Base-by-base conservation (phyloP, 306 rosid species). In the Trifolium pratense region DNA sequence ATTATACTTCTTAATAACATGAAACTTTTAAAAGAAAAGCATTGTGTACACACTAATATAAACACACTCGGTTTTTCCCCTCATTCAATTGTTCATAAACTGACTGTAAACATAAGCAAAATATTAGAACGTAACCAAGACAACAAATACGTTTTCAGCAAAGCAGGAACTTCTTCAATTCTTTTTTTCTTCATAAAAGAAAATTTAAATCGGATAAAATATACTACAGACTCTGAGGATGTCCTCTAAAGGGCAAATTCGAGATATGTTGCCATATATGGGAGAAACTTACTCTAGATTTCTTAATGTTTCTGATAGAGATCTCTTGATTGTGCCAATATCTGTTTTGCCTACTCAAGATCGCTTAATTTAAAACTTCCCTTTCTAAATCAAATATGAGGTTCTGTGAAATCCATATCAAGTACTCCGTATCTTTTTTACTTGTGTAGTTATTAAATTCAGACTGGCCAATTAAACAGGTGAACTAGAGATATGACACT, bases 401-500 rank as follows among this genome's bases (percentile, higher is more conserved):
- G 4, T 31, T 34, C 15, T 60, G 3, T 31, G 39, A 34, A 6
- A 34, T 15, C 66, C 43, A 31, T 61, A 61, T 32, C 66, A n/a
- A 61, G 36, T 60, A n/a, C n/a, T n/a, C n/a, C n/a, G n/a, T n/a
- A 16, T 61, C 43, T n/a, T 32, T n/a, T n/a, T n/a, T 61, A 31
- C 45, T 31, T 7, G n/a, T 26, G 43, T 61, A 61, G 66, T 32
- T 32, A 61, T 32, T 26, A 32, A 61, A 61, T 25, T n/a, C 15
- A 1, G 15, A 61, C 43, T 32, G 45, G 23, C 13, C 45, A 34
- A 8, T 61, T n/a, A 61, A 32, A 32, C 45, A 31, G 9, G 67
- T 61, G 45, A 61, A n/a, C 65, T 59, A 56, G 62, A 56, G 36
- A 43, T 40, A 40, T 40, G 46, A 40, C 46, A 40, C 46, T 40